Evolutionary conservation across 2,329 filamentous ascomycete species (phyloP), one percentile per base, ranked within the genome.

Genomic region (Trichoderma pleuroti): DNA sequence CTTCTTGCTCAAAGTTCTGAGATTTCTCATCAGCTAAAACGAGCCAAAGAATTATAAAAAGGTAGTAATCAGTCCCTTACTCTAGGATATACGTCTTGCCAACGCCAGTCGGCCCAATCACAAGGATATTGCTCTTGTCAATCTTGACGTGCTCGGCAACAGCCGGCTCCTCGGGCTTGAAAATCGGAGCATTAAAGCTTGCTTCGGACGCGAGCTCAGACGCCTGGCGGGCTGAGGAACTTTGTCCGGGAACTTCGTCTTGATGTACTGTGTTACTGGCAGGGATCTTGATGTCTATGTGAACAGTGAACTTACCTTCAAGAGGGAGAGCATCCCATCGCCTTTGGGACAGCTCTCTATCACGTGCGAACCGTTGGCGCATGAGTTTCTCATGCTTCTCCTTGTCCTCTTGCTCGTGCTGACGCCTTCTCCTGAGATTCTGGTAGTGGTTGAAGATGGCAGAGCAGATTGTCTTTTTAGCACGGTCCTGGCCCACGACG

Each of bases 391-490:
- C 91, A 56, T 84, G 82, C 42, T 82, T 75, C 59, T 84, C 85
- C 65, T 84, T 82, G 68, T 90, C 87, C 71, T 86, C 83, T 30
- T 93, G 89, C 76, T 97, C 94, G 68, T 94, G 90, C 74, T 96
- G 89, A 71, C 91, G 89, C 62, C 93, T 86, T 76, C 93, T 87
- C 28, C 94, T 90, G 72, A 97, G 88, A 60, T 93, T 89, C 81
- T 98, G 93, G 78, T 98, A 98, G 79, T 99, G 96, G 78, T 98
- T 98, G 83, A 97, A 98, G 32, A 99, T 92, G 8, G 95, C 94
- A 4, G 95, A 91, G 74, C 93, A 96, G 73, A 98, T 90, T 16
- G 94, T 93, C 81, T 97, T 97, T 85, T 99, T 96, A 18, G 96
- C 94, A 72, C 93, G 90, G 74, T 98, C 93, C 81, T 99, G 96